phyloP scores from a whole-genome alignment of 2,329 filamentous ascomycete genomes.

The Bipolaris zeicola region DNA sequence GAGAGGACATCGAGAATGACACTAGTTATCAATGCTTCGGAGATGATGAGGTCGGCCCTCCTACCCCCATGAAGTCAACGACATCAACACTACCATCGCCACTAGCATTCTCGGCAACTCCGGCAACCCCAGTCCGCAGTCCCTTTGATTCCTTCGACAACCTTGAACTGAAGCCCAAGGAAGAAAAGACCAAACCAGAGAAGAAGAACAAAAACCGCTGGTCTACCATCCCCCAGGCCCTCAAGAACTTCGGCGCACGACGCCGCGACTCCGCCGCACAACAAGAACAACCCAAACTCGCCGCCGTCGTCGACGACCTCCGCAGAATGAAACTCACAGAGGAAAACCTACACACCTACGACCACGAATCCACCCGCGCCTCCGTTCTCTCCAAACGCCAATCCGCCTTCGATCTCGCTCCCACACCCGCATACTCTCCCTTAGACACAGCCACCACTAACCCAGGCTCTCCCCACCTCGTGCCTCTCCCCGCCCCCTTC shows the following conservation, averaged over 20 bases:
- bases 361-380: slow-evolving; percentile 11
- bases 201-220: slow-evolving; percentile 32
- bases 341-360: slow-evolving; percentile 18
- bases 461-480: slow-evolving; percentile 6
- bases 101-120: slow-evolving; percentile 9
- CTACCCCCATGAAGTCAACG: slow-evolving; percentile 22
- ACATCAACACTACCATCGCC: slow-evolving; percentile 12
- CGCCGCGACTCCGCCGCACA: slow-evolving; percentile 20
- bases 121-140: slow-evolving; percentile 16
- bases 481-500: slow-evolving; percentile 27
- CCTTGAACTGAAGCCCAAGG: slow-evolving; percentile 11
- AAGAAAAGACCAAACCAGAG: slow-evolving; percentile 21
- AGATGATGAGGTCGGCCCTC: slow-evolving; percentile 26
- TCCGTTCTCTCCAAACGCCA: slow-evolving; percentile 13
- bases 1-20: slow-evolving; percentile 33
- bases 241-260: slow-evolving; percentile 29
- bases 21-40: slow-evolving; percentile 23
- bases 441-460: slow-evolving; percentile 12
- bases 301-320: slow-evolving; percentile 16
- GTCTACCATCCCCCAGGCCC: slow-evolving; percentile 31
- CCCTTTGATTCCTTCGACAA: slow-evolving; percentile 7
- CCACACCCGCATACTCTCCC: slow-evolving; percentile 32
- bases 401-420: slow-evolving; percentile 22
- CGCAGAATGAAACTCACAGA: slow-evolving; percentile 23
- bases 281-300: slow-evolving; percentile 18